Evolutionary conservation across 768 basidiomycete genomes (phyloP).

Genomic region (button mushroom (Agaricus bisporus)): DNA sequence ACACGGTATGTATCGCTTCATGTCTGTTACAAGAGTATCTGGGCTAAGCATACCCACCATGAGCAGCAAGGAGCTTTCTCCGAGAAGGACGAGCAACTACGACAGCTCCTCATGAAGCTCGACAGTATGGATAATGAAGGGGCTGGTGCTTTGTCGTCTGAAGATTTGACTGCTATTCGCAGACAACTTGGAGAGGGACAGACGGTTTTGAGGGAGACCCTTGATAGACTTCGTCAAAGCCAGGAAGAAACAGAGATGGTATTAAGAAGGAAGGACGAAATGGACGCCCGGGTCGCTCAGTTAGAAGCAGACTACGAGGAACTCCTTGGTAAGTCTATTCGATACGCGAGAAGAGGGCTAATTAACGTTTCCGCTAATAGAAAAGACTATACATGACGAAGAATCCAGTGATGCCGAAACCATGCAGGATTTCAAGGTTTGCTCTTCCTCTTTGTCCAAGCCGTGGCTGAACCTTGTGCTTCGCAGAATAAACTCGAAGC

Average conservation of each 20-base stretch:
- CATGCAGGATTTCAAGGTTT: slow-evolving; percentile 86
- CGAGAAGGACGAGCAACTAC: slow-evolving; percentile 92
- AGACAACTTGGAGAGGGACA: slow-evolving; percentile 89
- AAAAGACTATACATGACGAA: slow-evolving; percentile 89
- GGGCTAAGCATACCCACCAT: not conserved
- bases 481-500: slow-evolving; percentile 85
- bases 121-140: slow-evolving; percentile 65
- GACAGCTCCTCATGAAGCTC: slow-evolving; percentile 76
- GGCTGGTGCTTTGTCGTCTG: slow-evolving; percentile 56
- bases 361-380: slow-evolving; percentile 31
- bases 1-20: slow-evolving; percentile 55
- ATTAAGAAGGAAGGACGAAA: slow-evolving; percentile 74
- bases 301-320: slow-evolving; percentile 97
- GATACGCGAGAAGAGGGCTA: not conserved
- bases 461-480: slow-evolving; percentile 8
- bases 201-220: slow-evolving; percentile 76
- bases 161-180: slow-evolving; percentile 77
- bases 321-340: slow-evolving; percentile 64
- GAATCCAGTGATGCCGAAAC: slow-evolving; percentile 80
- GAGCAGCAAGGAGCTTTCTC: slow-evolving; percentile 85
- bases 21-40: slow-evolving; percentile 2
- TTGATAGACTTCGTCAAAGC: slow-evolving; percentile 82
- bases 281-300: slow-evolving; percentile 73
- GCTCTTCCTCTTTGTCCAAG: slow-evolving; percentile 1
- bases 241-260: slow-evolving; percentile 93